phyloP scores from a whole-genome alignment of 176 grass and related monocot genomes.

The Pontederia crassipes region DNA sequence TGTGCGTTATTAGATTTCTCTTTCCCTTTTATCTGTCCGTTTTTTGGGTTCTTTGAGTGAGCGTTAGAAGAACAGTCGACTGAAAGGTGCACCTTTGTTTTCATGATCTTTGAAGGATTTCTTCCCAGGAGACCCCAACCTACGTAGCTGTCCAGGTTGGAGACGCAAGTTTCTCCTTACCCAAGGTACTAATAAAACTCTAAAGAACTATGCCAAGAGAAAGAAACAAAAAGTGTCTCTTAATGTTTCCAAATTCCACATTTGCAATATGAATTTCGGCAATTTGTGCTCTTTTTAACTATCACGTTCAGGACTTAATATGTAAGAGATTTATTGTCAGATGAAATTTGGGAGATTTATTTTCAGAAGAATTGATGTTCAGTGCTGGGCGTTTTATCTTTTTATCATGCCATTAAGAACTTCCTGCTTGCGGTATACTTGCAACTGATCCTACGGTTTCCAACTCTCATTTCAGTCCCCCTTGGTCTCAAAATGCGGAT shows the following conservation, averaged over 20 bases:
- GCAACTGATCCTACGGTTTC: neutral
- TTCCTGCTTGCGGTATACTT: neutral
- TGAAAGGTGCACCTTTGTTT: neutral
- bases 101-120: slow-evolving; percentile 42
- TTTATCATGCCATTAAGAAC: no score
- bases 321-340: neutral
- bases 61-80: neutral
- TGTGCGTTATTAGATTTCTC: no score
- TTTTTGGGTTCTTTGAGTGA: neutral
- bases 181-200: slow-evolving; percentile 47
- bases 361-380: no score
- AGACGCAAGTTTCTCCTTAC: slow-evolving; percentile 46
- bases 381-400: no score
- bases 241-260: neutral
- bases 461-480: slow-evolving; percentile 32
- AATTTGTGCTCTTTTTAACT: neutral
- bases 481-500: slow-evolving; percentile 55
- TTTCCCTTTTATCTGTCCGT: neutral
- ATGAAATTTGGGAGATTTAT: neutral
- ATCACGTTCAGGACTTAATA: neutral
- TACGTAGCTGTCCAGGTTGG: slow-evolving; percentile 59
- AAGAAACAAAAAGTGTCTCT: neutral
- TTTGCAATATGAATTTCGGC: no score
- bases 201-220: slow-evolving; percentile 2
- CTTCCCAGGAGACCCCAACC: slow-evolving; percentile 58